Evolutionary conservation across 768 basidiomycete species (phyloP).

Genomic region (Russula griseocarnosa): DNA sequence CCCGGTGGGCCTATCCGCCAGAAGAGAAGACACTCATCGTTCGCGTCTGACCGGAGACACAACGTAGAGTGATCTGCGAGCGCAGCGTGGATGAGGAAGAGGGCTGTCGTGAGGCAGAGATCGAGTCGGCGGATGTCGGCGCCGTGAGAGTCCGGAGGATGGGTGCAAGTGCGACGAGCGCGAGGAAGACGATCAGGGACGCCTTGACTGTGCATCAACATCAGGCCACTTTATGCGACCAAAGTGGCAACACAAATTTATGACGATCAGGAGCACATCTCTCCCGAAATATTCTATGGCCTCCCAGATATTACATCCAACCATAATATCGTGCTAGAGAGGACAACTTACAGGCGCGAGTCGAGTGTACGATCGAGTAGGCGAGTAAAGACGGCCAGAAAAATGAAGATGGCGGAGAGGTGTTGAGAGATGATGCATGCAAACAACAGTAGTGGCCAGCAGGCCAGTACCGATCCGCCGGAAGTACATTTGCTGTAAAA

Average conservation of each 20-base stretch:
- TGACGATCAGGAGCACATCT: constrained; percentile 30
- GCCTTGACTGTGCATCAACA: constrained; percentile 66
- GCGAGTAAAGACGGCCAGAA: constrained; percentile 73
- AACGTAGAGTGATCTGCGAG: constrained; percentile 75
- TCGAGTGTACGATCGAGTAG: constrained; percentile 62
- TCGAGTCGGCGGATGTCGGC: constrained; percentile 93
- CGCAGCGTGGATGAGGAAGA: constrained; percentile 80
- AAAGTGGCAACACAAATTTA: neutral
- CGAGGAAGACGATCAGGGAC: constrained; percentile 80
- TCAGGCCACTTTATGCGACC: neutral
- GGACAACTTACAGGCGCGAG: constrained; percentile 63
- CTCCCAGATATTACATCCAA: constrained; percentile 63
- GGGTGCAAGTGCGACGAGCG: constrained; percentile 86
- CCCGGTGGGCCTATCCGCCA: neutral
- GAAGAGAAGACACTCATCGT: constrained; percentile 18
- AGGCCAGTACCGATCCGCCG: constrained; percentile 75
- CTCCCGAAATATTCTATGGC: constrained; percentile 42
- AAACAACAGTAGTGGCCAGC: constrained; percentile 59
- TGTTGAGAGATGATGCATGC: constrained; percentile 82
- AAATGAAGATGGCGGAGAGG: constrained; percentile 72
- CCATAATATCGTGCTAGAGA: constrained; percentile 53
- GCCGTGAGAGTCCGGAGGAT: constrained; percentile 89
- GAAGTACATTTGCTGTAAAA: constrained; percentile 67
- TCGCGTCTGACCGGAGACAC: constrained; percentile 30
- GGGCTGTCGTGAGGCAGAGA: constrained; percentile 90